Base-by-base conservation (phyloP, 495 filamentous ascomycete species). In the Hypomontagnella submonticulosa region DNA sequence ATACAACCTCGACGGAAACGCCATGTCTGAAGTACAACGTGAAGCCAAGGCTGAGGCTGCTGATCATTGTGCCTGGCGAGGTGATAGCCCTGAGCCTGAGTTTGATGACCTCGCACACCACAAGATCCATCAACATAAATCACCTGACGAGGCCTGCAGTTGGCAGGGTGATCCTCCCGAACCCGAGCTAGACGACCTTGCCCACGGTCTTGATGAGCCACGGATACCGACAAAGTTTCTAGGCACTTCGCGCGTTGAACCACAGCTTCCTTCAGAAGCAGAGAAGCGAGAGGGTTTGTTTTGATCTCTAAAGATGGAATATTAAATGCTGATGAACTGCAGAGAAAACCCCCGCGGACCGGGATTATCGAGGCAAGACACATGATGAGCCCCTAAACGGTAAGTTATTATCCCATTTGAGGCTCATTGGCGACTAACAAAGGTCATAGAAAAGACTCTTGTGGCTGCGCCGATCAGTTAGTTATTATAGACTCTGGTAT, bases 121-220 rank as follows among this genome's bases (percentile, higher is more conserved):
- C 38, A 11, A 57, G 16, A 7, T 18, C 18, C 53, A 53, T 40
- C 50, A 4, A 27, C 7, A 40, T 52, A 34, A 12, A 15, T 19
- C n/a, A 16, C 51, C 54, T 6, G 56, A 36, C 38, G 65, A 62
- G 4, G 44, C 43, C 15, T 71, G 68, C 55, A 54, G 56, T 43
- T 69, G 71, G 71, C 61, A 37, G 10, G 71, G 65, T 10, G 68
- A 73, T 42, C 47, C 71, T 37, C 58, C 68, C 19, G 71, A 73
- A 8, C 71, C 68, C 16, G 68, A 71, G 49, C 42, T 71, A 12
- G 71, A 71, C 13, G 65, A 71, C 23, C 68, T 69, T 8, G 65
- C 65, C 4, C 61, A 67, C 10, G 33, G 51, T 46, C 32, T 32
- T n/a, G 34, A 30, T 1, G 15, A 33, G 10, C 38, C 49, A 30